Base-by-base conservation (phyloP, 306 rosid genomes). In the Begonia fuchsioides region DNA sequence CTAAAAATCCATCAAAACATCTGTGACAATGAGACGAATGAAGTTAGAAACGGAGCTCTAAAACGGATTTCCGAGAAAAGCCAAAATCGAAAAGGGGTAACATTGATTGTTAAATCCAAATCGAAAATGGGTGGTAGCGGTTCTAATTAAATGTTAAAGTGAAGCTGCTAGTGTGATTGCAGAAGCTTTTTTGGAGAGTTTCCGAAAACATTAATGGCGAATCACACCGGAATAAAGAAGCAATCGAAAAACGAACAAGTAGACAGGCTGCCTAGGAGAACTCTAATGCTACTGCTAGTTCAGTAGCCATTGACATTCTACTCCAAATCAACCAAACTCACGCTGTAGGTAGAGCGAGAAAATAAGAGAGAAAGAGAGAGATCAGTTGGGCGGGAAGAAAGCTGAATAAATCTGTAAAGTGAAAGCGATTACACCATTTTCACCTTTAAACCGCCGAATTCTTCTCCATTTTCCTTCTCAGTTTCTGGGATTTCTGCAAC, bases 121-220 rank as follows among this genome's bases (percentile, higher is more conserved):
- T 19, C 3, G 55, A 53, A 35, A 38, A 54, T 39, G 47, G 13
- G 44, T 44, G 53, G 38, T 46, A 15, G 9, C 16, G 46, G 46
- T 12, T 20, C 32, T 40, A 15, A 56, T 45, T 38, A 7, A 2
- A 15, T 20, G 32, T 43, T 51, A 6, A 14, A 39, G 47, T 60
- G 49, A 56, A 67, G 65, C 50, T 61, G 56, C 71, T 57, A 62
- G 60, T 39, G 53, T 50, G 61, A 67, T 47, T 50, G 58, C 10
- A 45, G 38, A 40, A 46, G 52, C 11, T 35, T 49, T 18, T 52
- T 55, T 64, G 8, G 58, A 56, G 43, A 12, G 16, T 52, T 65
- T 17, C 71, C 8, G 53, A 65, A 38, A 64, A 69, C 65, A 75
- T 69, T 75, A 57, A 72, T 77, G 75, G 57, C 52, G 44, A 50